Evolutionary conservation across 2,329 filamentous ascomycete genomes (phyloP).

Genomic region (Botrytis byssoidea): DNA sequence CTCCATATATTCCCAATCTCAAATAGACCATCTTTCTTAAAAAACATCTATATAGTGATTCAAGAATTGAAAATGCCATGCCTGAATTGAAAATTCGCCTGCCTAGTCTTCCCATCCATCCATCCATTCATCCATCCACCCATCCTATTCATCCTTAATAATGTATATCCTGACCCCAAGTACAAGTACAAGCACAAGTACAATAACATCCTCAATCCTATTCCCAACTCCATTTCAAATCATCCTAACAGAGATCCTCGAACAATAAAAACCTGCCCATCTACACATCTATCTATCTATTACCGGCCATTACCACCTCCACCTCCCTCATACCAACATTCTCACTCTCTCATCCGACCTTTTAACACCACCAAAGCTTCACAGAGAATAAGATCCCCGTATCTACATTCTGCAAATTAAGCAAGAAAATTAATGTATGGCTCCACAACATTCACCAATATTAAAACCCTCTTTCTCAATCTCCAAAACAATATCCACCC

Average conservation of each 20-base stretch:
- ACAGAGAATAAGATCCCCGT: neutral
- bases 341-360: neutral
- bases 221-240: neutral
- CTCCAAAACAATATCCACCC: neutral
- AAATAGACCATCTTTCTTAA: no score
- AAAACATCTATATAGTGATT: no score
- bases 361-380: neutral
- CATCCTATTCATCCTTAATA: neutral
- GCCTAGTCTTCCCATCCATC: no score
- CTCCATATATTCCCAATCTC: no score
- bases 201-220: neutral
- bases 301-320: neutral
- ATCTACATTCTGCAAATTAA: neutral
- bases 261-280: no score
- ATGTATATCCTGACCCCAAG: neutral
- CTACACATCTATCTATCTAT: neutral
- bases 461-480: neutral
- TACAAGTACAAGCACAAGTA: neutral
- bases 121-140: no score
- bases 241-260: neutral
- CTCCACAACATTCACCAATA: neutral
- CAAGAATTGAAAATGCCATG: neutral
- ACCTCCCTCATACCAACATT: neutral
- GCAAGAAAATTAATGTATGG: neutral
- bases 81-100: neutral